These are phyloP conservation scores for Exophiala sideris DNA, from an alignment of 2,329 filamentous ascomycete genomes.

Conservation along the genomic window DNA sequence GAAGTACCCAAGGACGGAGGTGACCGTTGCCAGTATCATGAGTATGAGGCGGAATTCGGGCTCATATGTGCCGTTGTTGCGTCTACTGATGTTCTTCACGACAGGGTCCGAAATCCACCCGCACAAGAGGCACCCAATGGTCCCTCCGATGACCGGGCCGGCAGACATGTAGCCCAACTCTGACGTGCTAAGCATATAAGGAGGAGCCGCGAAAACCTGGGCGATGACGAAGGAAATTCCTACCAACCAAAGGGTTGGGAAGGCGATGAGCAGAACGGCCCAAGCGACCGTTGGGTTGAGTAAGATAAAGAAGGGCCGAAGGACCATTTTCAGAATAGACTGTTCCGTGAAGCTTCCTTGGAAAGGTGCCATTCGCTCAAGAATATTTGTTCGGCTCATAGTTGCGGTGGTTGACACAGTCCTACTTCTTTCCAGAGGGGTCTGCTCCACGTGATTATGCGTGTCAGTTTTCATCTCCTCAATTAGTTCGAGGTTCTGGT, in stretches of 20 bases:
- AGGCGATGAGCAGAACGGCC: not conserved
- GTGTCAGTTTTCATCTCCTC: not conserved
- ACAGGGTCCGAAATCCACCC: slow-evolving; percentile 72
- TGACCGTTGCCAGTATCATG: slow-evolving; percentile 72
- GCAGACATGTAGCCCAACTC: slow-evolving; percentile 83
- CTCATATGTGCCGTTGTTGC: slow-evolving; percentile 79
- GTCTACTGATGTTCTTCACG: slow-evolving; percentile 66
- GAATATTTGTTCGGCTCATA: not conserved
- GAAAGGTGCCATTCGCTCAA: not conserved
- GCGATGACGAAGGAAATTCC: not conserved
- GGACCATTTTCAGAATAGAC: not conserved
- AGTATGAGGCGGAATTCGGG: slow-evolving; percentile 84
- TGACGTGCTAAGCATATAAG: slow-evolving; percentile 75
- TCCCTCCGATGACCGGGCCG: slow-evolving; percentile 75
- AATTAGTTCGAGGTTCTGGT: not conserved
- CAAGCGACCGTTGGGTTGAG: not conserved
- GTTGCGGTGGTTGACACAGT: not conserved
- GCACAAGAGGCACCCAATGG: slow-evolving; percentile 70
- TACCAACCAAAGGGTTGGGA: not conserved
- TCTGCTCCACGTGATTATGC: not conserved
- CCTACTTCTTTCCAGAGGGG: no score
- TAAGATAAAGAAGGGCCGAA: not conserved
- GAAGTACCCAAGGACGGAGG: slow-evolving; percentile 72
- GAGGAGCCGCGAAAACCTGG: slow-evolving; percentile 43
- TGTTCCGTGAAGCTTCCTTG: not conserved